These are phyloP conservation scores for Fraxinus baroniana DNA, from an alignment of 305 asterid genomes.

Conservation along the genomic window DNA sequence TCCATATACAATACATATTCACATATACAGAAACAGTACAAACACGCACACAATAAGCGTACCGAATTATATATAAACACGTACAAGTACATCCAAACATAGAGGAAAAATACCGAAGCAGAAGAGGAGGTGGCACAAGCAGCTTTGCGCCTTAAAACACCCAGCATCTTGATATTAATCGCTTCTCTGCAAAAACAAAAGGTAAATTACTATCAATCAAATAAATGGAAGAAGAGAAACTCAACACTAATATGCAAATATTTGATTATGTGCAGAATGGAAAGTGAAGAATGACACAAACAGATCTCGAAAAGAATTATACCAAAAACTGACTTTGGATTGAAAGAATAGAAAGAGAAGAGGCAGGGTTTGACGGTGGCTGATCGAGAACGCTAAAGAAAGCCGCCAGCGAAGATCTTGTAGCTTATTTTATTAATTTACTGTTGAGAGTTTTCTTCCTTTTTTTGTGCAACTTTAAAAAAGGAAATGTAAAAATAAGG, in stretches of 20 bases:
- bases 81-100: background rate
- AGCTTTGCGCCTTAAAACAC: slow-evolving; percentile 1
- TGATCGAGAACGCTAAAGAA: background rate
- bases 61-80: background rate
- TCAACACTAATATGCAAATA: background rate
- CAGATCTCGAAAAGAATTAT: background rate
- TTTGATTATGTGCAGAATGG: background rate
- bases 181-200: background rate
- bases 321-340: background rate
- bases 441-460: background rate
- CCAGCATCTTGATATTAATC: background rate
- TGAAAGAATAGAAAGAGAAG: background rate
- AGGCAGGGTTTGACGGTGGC: background rate
- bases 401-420: slow-evolving; percentile 4
- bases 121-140: background rate
- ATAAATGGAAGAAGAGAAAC: background rate
- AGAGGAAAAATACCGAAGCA: background rate
- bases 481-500: background rate
- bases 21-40: background rate
- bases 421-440: background rate
- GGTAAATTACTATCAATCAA: background rate
- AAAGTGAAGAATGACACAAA: background rate
- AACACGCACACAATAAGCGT: background rate
- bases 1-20: background rate
- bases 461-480: background rate